phyloP scores from a whole-genome alignment of 345 rosid species.

The Rubroshorea leprosula region DNA sequence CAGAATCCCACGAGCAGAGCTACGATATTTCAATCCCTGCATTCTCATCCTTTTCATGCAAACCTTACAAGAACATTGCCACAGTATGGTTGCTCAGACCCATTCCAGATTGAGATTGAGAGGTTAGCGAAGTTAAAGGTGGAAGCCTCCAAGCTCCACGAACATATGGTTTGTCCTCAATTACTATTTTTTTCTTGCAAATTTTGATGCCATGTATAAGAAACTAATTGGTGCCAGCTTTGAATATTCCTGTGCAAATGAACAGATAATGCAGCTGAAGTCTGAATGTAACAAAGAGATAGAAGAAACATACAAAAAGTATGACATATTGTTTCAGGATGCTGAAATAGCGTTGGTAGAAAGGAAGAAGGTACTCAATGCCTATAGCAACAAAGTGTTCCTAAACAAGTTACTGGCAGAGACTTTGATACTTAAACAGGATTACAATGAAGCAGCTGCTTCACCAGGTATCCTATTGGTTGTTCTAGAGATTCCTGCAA shows the following conservation, averaged over 20 bases:
- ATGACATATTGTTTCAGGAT: constrained; percentile 13
- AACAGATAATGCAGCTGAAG: constrained; percentile 18
- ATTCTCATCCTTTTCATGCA: not conserved
- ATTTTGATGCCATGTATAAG: not conserved
- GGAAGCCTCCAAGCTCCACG: constrained; percentile 14
- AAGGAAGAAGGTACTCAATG: constrained; percentile 1
- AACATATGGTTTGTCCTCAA: constrained; percentile 17
- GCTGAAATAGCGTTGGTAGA: constrained; percentile 12
- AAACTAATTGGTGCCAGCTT: not conserved
- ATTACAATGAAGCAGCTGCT: not conserved
- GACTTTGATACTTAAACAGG: not conserved
- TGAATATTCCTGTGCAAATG: not conserved
- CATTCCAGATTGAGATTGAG: constrained; percentile 18
- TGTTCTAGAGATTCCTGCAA: not conserved
- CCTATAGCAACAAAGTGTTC: constrained; percentile 4
- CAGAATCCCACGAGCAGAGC: constrained; percentile 11
- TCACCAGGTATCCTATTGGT: not conserved
- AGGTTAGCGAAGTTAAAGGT: constrained; percentile 1
- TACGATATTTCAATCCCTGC: not conserved
- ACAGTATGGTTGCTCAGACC: constrained; percentile 13
- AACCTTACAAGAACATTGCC: constrained; percentile 7
- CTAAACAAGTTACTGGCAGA: constrained; percentile 16
- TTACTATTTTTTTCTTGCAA: not conserved
- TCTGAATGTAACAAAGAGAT: constrained; percentile 14
- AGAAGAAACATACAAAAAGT: constrained; percentile 17